Evolutionary conservation across 2,329 filamentous ascomycete species (phyloP).

Genomic region (Alternaria gaisen): DNA sequence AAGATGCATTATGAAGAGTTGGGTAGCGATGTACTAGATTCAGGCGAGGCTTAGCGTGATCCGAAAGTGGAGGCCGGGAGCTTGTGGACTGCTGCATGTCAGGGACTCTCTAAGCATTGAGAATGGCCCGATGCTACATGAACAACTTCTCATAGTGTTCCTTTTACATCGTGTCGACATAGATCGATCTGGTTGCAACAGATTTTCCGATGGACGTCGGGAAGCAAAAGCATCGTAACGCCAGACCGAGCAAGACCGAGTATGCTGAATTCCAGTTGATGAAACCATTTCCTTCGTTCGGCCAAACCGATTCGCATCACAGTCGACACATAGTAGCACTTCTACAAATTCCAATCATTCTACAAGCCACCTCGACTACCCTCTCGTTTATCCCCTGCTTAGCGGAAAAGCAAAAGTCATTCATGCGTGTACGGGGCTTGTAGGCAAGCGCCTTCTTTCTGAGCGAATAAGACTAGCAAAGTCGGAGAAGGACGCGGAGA

Average conservation of each 20-base stretch:
- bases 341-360: constrained; percentile 12
- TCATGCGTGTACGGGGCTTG: constrained; percentile 28
- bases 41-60: constrained; percentile 29
- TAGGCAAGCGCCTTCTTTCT: constrained; percentile 21
- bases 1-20: constrained; percentile 48
- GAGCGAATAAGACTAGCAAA: constrained; percentile 23
- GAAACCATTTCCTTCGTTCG: constrained; percentile 17
- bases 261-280: constrained; percentile 12
- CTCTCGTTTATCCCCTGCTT: constrained; percentile 25
- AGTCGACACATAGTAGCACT: constrained; percentile 21
- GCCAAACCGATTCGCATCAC: constrained; percentile 13
- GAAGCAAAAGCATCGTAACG: constrained; percentile 15
- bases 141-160: not conserved
- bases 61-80: constrained; percentile 16
- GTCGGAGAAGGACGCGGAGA: constrained; percentile 17
- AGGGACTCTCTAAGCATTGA: constrained; percentile 29
- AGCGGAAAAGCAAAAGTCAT: constrained; percentile 30
- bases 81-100: constrained; percentile 28
- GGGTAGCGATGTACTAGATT: constrained; percentile 17
- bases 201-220: constrained; percentile 9
- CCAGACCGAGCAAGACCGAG: constrained; percentile 36
- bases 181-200: constrained; percentile 2
- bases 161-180: not conserved
- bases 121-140: constrained; percentile 4
- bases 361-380: constrained; percentile 25